Conservation (phyloP, 2,329 filamentous ascomycete species). For the Paramyrothecium roridum region DNA sequence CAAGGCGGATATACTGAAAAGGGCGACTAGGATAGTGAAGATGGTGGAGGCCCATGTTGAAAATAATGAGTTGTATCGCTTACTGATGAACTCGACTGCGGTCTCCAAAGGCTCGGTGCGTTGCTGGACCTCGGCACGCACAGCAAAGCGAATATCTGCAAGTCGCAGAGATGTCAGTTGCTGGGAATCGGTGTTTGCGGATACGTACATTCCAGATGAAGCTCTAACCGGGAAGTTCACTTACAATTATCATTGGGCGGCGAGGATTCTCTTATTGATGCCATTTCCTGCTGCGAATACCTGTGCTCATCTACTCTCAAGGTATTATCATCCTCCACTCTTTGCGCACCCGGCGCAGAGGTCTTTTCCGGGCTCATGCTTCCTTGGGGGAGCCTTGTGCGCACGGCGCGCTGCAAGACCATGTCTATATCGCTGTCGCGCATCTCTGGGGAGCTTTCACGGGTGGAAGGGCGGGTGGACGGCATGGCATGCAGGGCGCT, state of each 20-base stretch:
- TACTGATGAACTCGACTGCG: slow-evolving; percentile 60
- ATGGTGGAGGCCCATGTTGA: slow-evolving; percentile 68
- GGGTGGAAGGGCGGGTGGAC: slow-evolving; percentile 6
- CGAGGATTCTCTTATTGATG: slow-evolving; percentile 18
- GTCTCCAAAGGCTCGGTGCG: slow-evolving; percentile 80
- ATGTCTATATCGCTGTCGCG: slow-evolving; percentile 32
- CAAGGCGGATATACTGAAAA: slow-evolving; percentile 64
- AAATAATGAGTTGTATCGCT: slow-evolving; percentile 57
- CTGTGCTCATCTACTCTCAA: slow-evolving; percentile 26
- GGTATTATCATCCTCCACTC: slow-evolving; percentile 35
- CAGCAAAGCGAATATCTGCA: slow-evolving; percentile 80
- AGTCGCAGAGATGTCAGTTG: background rate
- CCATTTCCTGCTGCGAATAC: slow-evolving; percentile 10
- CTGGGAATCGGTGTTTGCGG: background rate
- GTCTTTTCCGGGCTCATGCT: slow-evolving; percentile 55
- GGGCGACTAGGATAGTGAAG: slow-evolving; percentile 54
- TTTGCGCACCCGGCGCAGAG: slow-evolving; percentile 42
- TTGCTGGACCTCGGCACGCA: slow-evolving; percentile 85
- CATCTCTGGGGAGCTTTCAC: slow-evolving; percentile 17
- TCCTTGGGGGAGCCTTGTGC: slow-evolving; percentile 52
- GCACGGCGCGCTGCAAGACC: slow-evolving; percentile 48
- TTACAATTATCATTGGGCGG: slow-evolving; percentile 46
- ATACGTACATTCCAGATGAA: too few relatives aligned
- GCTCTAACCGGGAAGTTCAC: too few relatives aligned
- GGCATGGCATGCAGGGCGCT: background rate